Percentiles rank a stretch among this genome's conserved stretches.
Evolutionary conservation across 352 stramenopile genomes (phyloP).

Genomic region (Peronospora destructor): DNA sequence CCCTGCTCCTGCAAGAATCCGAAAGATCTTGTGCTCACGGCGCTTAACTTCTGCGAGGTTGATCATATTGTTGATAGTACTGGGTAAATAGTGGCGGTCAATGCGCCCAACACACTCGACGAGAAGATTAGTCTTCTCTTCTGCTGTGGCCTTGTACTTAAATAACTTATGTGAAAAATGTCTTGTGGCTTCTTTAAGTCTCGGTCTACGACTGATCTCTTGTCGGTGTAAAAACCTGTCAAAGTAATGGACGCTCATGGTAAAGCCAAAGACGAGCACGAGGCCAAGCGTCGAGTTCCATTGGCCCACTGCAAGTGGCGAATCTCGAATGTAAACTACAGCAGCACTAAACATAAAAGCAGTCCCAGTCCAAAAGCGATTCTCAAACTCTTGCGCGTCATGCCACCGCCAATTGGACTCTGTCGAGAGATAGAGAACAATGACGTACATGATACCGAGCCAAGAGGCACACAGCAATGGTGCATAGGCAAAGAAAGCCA

Average conservation of each 20-base stretch:
- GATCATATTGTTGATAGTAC: slow-evolving; percentile 87
- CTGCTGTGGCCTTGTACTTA: slow-evolving; percentile 73
- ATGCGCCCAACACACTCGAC: slow-evolving; percentile 67
- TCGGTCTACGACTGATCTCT: slow-evolving; percentile 56
- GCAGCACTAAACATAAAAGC: slow-evolving; percentile 88
- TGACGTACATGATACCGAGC: slow-evolving; percentile 77
- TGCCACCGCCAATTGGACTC: slow-evolving; percentile 84
- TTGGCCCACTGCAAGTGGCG: slow-evolving; percentile 73
- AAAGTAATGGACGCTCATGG: slow-evolving; percentile 69
- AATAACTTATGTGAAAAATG: slow-evolving; percentile 68
- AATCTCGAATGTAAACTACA: slow-evolving; percentile 93
- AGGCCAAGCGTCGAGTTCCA: slow-evolving; percentile 69
- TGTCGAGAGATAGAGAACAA: slow-evolving; percentile 73
- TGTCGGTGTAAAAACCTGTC: slow-evolving; percentile 75
- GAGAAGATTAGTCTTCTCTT: slow-evolving; percentile 72
- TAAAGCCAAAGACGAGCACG: slow-evolving; percentile 75
- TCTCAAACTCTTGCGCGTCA: slow-evolving; percentile 93
- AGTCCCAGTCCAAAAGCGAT: slow-evolving; percentile 95
- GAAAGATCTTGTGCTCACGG: slow-evolving; percentile 93
- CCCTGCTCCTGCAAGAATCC: slow-evolving; percentile 90
- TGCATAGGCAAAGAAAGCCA: slow-evolving; percentile 80
- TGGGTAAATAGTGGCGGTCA: slow-evolving; percentile 79
- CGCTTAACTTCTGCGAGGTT: slow-evolving; percentile 73
- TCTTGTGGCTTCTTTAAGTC: slow-evolving; percentile 41
- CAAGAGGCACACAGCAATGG: slow-evolving; percentile 73